phyloP scores from a whole-genome alignment of 192 early-diverging fungal species.

The Backusella tuberculispora region DNA sequence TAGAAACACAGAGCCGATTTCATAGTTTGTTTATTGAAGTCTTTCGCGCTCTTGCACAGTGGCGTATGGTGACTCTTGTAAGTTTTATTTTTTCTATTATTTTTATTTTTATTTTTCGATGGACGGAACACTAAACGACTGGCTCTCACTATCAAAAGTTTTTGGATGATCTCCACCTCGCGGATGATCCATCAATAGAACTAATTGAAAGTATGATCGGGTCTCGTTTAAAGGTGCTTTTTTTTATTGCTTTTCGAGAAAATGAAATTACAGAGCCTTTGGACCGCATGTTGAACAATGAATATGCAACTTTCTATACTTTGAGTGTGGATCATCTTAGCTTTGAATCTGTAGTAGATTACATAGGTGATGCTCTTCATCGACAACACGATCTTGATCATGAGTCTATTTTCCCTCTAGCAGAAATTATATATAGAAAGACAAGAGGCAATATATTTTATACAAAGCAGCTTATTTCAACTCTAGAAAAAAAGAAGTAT shows the following conservation, averaged over 20 bases:
- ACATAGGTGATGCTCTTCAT: constrained; percentile 31
- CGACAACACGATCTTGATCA: neutral
- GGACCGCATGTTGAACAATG: constrained; percentile 11
- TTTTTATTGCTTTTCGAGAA: constrained; percentile 35
- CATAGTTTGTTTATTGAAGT: constrained; percentile 39
- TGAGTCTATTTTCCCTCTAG: constrained; percentile 28
- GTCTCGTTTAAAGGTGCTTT: constrained; percentile 27
- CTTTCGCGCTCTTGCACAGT: constrained; percentile 30
- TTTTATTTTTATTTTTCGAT: neutral
- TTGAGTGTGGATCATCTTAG: constrained; percentile 23
- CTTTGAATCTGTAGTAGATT: constrained; percentile 29
- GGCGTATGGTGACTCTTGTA: constrained; percentile 40
- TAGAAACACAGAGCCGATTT: constrained; percentile 26
- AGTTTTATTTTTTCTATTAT: neutral
- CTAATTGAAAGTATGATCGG: constrained; percentile 29
- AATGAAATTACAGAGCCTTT: constrained; percentile 22
- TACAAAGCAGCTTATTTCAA: constrained; percentile 25
- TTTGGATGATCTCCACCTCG: constrained; percentile 41
- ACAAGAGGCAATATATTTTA: constrained; percentile 41
- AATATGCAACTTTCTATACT: constrained; percentile 16
- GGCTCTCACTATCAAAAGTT: constrained; percentile 18
- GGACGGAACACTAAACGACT: neutral
- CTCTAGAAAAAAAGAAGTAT: constrained; percentile 34
- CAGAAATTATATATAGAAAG: constrained; percentile 31
- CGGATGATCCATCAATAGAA: constrained; percentile 40